Conservation (phyloP, 2,329 filamentous ascomycete genomes). For the Stagonosporopsis chrysanthemi region DNA sequence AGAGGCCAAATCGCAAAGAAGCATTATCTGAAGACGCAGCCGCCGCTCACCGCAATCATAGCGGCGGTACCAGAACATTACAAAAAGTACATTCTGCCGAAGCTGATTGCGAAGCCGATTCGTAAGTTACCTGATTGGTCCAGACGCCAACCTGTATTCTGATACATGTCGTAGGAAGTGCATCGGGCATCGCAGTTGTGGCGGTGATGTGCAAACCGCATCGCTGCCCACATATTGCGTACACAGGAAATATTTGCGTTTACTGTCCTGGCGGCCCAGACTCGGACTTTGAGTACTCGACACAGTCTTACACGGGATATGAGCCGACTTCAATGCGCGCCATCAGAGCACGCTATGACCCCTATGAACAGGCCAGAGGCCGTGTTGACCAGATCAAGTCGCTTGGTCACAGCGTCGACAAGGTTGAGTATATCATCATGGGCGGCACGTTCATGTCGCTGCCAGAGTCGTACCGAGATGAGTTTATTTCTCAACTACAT, state of each 20-base stretch:
- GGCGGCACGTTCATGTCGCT: conserved; percentile 99
- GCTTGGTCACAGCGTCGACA: conserved; percentile 95
- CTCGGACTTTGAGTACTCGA: conserved; percentile 98
- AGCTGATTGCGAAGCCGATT: conserved; percentile 96
- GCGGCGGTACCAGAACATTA: conserved; percentile 99
- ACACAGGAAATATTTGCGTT: conserved; percentile 98
- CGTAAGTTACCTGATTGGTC: conserved; percentile 58
- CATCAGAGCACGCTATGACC: conserved; percentile 95
- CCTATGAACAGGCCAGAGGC: conserved; percentile 95
- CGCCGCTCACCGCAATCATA: conserved; percentile 94
- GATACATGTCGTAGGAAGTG: conserved; percentile 69
- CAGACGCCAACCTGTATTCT: neutral
- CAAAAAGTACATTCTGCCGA: conserved; percentile 98
- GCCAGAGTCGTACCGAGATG: conserved; percentile 84
- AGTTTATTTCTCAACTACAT: conserved; percentile 94
- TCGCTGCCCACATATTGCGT: conserved; percentile 95
- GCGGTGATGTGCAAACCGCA: conserved; percentile 99
- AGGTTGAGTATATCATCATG: conserved; percentile 99
- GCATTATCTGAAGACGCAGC: conserved; percentile 85
- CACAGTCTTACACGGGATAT: conserved; percentile 97
- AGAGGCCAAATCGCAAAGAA: conserved; percentile 91
- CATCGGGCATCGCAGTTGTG: conserved; percentile 95
- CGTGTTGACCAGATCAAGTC: conserved; percentile 96
- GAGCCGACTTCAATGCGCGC: conserved; percentile 98
- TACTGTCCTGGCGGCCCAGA: conserved; percentile 98